These are phyloP conservation scores for Blastobotrys persicus DNA, from an alignment of 1,139 yeast species.

Conservation along the genomic window DNA sequence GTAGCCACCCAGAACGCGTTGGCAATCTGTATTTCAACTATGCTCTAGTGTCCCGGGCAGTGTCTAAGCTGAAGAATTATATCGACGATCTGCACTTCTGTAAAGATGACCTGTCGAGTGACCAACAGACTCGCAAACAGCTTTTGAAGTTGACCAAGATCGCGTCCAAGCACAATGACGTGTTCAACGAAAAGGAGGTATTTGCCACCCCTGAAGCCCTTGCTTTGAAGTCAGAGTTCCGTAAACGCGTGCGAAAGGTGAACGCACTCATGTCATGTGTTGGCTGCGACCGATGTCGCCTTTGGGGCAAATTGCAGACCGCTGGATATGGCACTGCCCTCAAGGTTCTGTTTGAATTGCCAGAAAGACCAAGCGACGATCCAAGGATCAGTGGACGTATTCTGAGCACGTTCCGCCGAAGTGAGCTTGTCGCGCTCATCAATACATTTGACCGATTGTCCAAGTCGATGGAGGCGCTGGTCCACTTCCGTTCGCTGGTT, in stretches of 20 bases:
- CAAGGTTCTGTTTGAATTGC: slow-evolving; percentile 81
- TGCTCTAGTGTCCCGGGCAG: slow-evolving; percentile 79
- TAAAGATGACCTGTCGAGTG: slow-evolving; percentile 46
- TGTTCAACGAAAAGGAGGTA: slow-evolving; percentile 55
- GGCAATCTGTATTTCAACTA: slow-evolving; percentile 90
- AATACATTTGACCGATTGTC: slow-evolving; percentile 92
- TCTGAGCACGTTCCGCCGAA: slow-evolving; percentile 59
- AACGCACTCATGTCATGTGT: slow-evolving; percentile 96
- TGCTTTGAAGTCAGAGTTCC: slow-evolving; percentile 71
- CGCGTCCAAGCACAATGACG: slow-evolving; percentile 29
- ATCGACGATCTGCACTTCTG: slow-evolving; percentile 51
- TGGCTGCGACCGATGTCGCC: slow-evolving; percentile 94
- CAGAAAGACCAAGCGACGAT: slow-evolving; percentile 45
- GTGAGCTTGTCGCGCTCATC: slow-evolving; percentile 84
- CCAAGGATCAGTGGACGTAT: slow-evolving; percentile 37
- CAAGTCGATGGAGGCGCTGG: slow-evolving; percentile 74
- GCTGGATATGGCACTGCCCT: slow-evolving; percentile 97
- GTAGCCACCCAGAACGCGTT: slow-evolving; percentile 82
- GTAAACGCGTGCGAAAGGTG: slow-evolving; percentile 81
- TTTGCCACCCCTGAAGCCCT: slow-evolving; percentile 48
- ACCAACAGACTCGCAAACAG: slow-evolving; percentile 47
- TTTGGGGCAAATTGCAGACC: slow-evolving; percentile 97
- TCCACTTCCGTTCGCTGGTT: slow-evolving; percentile 61
- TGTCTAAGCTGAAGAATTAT: slow-evolving; percentile 59
- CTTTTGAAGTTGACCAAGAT: slow-evolving; percentile 40